These are phyloP conservation scores for Tolypocladium tropicale DNA, from an alignment of 2,329 filamentous ascomycete genomes.

Conservation along the genomic window DNA sequence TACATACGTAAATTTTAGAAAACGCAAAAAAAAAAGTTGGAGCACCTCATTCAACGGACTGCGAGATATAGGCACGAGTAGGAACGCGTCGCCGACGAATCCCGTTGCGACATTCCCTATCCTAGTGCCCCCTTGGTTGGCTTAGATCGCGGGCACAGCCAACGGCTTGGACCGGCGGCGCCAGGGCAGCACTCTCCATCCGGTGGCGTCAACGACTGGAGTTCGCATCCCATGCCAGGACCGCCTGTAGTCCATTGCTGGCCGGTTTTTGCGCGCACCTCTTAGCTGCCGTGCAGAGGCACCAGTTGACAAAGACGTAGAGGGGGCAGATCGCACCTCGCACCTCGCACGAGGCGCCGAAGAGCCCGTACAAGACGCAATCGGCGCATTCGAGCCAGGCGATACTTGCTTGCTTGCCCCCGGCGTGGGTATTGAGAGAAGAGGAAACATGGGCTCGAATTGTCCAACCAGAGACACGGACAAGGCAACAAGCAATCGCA, in stretches of 20 bases:
- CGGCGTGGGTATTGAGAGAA: neutral
- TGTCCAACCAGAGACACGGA: constrained; percentile 4
- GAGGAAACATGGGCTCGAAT: constrained; percentile 3
- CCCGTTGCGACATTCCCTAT: neutral
- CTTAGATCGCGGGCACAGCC: neutral
- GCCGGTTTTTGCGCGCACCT: neutral
- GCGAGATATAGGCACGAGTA: too few species aligned
- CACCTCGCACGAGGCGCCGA: neutral
- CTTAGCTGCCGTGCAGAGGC: neutral
- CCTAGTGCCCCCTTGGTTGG: neutral
- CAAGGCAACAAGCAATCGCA: constrained; percentile 1
- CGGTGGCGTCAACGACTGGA: constrained; percentile 1
- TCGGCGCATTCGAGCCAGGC: neutral
- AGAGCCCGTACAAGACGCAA: neutral
- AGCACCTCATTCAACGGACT: neutral
- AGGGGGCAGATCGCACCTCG: too few species aligned
- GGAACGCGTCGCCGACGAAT: neutral
- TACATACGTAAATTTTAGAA: too few species aligned
- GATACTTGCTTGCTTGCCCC: neutral
- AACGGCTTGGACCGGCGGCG: constrained; percentile 3
- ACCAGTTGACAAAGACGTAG: neutral
- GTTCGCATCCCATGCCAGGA: neutral
- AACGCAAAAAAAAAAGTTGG: neutral
- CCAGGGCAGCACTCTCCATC: neutral
- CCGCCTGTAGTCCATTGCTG: too few species aligned